phyloP scores from a whole-genome alignment of 164 flowering plant genomes.

The Annona squamosa region DNA sequence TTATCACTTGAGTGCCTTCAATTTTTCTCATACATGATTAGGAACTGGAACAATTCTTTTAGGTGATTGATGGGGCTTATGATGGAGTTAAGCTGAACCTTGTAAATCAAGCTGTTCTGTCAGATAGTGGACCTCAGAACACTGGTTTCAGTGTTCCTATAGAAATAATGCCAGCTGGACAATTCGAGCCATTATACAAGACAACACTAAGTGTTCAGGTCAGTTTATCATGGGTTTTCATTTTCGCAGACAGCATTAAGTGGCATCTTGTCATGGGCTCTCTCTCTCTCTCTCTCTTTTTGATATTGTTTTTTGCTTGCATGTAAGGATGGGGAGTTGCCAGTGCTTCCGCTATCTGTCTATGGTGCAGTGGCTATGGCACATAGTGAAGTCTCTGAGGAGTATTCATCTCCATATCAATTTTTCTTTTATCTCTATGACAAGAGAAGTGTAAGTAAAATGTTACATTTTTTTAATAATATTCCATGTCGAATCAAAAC shows the following conservation, averaged over 20 bases:
- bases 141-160: constrained; percentile 56
- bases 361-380: constrained; percentile 98
- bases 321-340: constrained; percentile 87
- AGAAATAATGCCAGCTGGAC: constrained; percentile 95
- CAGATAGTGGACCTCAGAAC: constrained; percentile 45
- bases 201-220: constrained; percentile 80
- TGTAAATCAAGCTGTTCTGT: constrained; percentile 64
- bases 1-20: too few species aligned
- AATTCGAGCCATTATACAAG: constrained; percentile 87
- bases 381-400: constrained; percentile 73
- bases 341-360: constrained; percentile 91
- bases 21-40: not conserved
- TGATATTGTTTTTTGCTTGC: not conserved
- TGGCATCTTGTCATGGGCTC: not conserved
- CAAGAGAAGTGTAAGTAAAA: constrained; percentile 73
- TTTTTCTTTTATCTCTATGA: constrained; percentile 93
- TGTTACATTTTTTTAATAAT: not conserved
- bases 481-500: not conserved
- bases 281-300: not conserved
- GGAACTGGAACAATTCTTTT: constrained; percentile 6
- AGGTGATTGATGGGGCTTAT: constrained; percentile 83
- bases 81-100: constrained; percentile 66
- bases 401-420: constrained; percentile 80
- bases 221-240: not conserved
- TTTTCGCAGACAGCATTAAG: not conserved